Evolutionary conservation across 164 flowering plant species (phyloP).

Genomic region (Pachysandra terminalis): DNA sequence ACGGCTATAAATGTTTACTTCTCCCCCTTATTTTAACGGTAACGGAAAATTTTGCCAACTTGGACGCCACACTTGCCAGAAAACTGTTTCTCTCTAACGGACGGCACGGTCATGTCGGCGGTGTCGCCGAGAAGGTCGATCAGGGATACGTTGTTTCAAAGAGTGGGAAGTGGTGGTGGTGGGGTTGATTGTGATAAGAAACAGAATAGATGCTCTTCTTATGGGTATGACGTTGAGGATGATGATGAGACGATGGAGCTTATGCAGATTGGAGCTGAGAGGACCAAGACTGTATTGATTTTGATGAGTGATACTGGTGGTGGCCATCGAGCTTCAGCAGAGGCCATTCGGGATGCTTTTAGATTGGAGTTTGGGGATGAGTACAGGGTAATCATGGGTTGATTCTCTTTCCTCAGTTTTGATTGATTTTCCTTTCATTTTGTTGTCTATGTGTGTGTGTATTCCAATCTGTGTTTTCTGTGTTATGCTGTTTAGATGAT

Average conservation of each 20-base stretch:
- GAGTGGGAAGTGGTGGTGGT: slow-evolving; percentile 18
- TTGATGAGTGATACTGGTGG: slow-evolving; percentile 84
- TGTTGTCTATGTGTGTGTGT: background rate
- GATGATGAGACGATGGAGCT: slow-evolving; percentile 48
- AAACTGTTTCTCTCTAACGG: background rate
- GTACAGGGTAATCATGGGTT: slow-evolving; percentile 41
- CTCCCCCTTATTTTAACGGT: background rate
- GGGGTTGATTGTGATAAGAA: background rate
- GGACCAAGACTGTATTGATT: slow-evolving; percentile 63
- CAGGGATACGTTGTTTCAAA: slow-evolving; percentile 37
- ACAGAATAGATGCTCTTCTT: slow-evolving; percentile 15
- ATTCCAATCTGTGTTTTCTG: background rate
- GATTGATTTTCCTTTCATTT: background rate
- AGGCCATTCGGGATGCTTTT: slow-evolving; percentile 71
- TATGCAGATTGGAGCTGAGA: slow-evolving; percentile 62
- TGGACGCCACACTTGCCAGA: background rate
- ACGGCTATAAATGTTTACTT: slow-evolving; percentile 18
- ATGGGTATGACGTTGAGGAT: slow-evolving; percentile 12
- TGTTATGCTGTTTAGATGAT: background rate
- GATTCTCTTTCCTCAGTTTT: background rate
- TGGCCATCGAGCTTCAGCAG: slow-evolving; percentile 76
- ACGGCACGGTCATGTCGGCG: slow-evolving; percentile 29
- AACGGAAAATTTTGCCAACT: too few relatives aligned
- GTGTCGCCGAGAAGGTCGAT: slow-evolving; percentile 38
- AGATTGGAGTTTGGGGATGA: slow-evolving; percentile 57